A percentile compares a stretch with the other conserved stretches of the same genome.
phyloP scores from a whole-genome alignment of 805 yeast genomes.

The Wickerhamomyces silvicola region DNA sequence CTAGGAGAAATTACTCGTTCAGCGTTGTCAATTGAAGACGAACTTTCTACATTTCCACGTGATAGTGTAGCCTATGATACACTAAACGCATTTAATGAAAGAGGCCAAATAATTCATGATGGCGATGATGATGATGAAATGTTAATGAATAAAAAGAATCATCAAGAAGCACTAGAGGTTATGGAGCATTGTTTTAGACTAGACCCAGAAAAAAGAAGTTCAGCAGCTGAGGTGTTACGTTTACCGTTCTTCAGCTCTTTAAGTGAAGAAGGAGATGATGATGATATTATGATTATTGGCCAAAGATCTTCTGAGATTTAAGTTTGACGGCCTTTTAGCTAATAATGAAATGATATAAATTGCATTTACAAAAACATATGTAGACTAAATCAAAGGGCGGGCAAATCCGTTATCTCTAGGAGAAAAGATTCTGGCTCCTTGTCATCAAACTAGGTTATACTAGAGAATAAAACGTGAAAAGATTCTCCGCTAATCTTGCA shows the following conservation, averaged over 20 bases:
- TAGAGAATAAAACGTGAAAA: too few species aligned
- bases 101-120: slow-evolving; percentile 4
- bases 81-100: slow-evolving; percentile 29
- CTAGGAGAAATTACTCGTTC: slow-evolving; percentile 35
- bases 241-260: slow-evolving; percentile 16
- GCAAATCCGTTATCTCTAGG: too few species aligned
- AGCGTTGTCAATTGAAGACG: slow-evolving; percentile 40
- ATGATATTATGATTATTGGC: slow-evolving; percentile 4
- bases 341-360: not conserved
- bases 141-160: slow-evolving; percentile 8
- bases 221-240: slow-evolving; percentile 69
- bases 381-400: too few species aligned
- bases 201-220: slow-evolving; percentile 70
- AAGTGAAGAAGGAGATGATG: slow-evolving; percentile 8
- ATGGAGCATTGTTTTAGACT: slow-evolving; percentile 54
- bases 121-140: slow-evolving; percentile 4
- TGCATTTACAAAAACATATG: too few species aligned
- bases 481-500: too few species aligned
- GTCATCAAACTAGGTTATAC: too few species aligned
- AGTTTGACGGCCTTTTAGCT: too few species aligned
- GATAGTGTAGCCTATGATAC: slow-evolving; percentile 72
- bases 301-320: too few species aligned
- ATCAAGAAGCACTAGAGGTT: slow-evolving; percentile 19
- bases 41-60: slow-evolving; percentile 55
- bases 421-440: too few species aligned